Base-by-base conservation (phyloP, 208 protist genomes). In the Acanthamoeba sp. region DNA sequence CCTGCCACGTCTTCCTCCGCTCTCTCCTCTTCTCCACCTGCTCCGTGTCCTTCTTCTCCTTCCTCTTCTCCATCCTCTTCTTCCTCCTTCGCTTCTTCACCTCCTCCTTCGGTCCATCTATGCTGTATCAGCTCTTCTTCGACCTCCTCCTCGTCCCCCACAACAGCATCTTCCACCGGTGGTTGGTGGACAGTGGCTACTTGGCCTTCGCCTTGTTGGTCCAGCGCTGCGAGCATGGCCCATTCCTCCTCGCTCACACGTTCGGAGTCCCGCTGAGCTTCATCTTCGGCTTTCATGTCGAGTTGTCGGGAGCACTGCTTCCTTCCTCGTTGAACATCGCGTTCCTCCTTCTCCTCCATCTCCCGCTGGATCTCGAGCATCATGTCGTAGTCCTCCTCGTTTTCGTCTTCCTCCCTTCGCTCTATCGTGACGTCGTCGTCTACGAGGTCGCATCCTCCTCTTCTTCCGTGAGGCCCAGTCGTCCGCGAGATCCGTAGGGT, bases 291-390 rank as follows among this genome's bases (percentile, higher is more conserved):
- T 14, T 55, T 55, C 18, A 0, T 32, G 57, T 66, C 2, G 57
- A 2, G 18, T 29, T 55, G 50, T 12, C 48, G 6, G 48, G 6
- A 20, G 48, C 10, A 55, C 48, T 6, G 48, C 48, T 16, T 20
- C 48, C 10, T 16, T 27, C 1, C 62, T 40, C 14, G 62, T 36
- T 7, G 62, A 22, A 5, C 9, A 38, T 71, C 62, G 29, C 62
- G 62, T 29, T 85, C 76, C 48, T 85, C 36, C n/a, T n/a, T n/a
- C n/a, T 50, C 38, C n/a, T 85, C 76, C 76, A 85, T 85, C 48
- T 85, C 76, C 10, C 27, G 24, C 32, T 85, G 76, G 10, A 85
- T 85, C 48, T 52, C n/a, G 36, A 85, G 48, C 34, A 85, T 38
- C 76, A 48, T 85, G n/a, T 52, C 76, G 9, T 57, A 50, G 34